Base-by-base conservation (phyloP, 805 yeast genomes). In the Pichia occidentalis region DNA sequence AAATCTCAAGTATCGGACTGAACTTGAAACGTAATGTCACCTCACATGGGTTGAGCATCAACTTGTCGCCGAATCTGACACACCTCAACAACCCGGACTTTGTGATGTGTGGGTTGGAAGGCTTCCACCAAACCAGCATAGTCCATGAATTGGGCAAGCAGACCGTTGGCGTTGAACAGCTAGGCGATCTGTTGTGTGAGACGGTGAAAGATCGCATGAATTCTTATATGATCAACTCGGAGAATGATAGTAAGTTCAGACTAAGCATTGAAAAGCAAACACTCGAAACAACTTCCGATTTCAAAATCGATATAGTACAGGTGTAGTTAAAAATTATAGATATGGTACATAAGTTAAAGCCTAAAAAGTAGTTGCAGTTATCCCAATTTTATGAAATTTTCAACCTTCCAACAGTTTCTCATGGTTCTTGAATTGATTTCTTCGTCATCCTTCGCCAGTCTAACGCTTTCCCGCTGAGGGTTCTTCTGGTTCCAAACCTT, bases 1-100 rank as follows among this genome's bases (percentile, higher is more conserved):
- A 92, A 57, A 80, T 92, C 23, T 88, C 95, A 1, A 83, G 96
- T 18, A 73, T 94, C 4, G 98, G 98, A 0, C 77, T 90, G 36
- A 87, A 86, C 51, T 79, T 90, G 6, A 80, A 86, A 45, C 64
- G 96, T 41, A 77, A 83, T 10, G 71, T 92, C 23, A 85, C 97
- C 0, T 77, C 92, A 1, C 95, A 88, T 61, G 98, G 99, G 0
- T 67, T 90, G 12, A 85, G 90, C 1, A 70, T 92, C 30, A 92
- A 92, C 54, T 79, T 84, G 3, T 44, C 53, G 23, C 86, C 95
- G 1, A 87, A 87, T 51, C 66, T 86, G 30, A 68, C 73, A 26
- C 83, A 71, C 60, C 69, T 90, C 49, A 80, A 85, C 43, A 65
- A 68, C 22, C 52, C 64, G 1, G 60, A 70, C 0, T 75, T 85